A percentile compares a stretch with the other conserved stretches of the same genome.
Conservation (phyloP, 2,329 filamentous ascomycete species). For the Didymosphaeria variabile region DNA sequence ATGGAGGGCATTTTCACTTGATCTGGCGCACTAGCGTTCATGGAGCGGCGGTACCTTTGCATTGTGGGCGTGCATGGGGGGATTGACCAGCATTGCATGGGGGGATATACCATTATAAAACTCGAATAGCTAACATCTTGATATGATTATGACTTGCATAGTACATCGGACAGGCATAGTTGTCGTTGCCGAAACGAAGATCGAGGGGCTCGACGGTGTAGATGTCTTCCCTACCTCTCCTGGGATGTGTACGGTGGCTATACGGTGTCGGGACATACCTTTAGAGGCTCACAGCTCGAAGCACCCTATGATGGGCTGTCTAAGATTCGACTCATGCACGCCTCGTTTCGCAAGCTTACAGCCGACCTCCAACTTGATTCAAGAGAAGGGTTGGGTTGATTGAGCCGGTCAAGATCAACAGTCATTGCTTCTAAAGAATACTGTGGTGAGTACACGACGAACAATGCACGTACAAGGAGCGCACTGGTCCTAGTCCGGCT, state of each 20-base stretch:
- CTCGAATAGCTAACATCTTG: neutral
- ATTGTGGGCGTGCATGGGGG: slow-evolving; percentile 12
- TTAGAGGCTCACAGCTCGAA: neutral
- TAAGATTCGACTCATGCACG: neutral
- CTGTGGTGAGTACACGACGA: neutral
- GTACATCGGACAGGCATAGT: too few species aligned
- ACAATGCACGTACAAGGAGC: neutral
- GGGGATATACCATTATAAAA: slow-evolving; percentile 13
- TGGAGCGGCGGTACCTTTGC: slow-evolving; percentile 1
- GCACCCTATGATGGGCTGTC: neutral
- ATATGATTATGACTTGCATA: too few species aligned
- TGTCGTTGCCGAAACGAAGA: too few species aligned
- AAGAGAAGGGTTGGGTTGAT: neutral
- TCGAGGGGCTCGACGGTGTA: too few species aligned
- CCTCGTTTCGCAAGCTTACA: neutral
- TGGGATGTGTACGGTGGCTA: too few species aligned
- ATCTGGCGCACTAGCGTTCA: slow-evolving; percentile 12
- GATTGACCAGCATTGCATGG: slow-evolving; percentile 7
- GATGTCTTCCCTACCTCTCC: neutral
- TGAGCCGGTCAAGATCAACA: neutral
- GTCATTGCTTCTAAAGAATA: neutral
- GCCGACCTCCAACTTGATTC: neutral
- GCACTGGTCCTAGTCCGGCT: neutral
- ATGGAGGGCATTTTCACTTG: neutral
- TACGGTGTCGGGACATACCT: neutral